Conservation (phyloP, 768 basidiomycete species). For the Imleria badia region DNA sequence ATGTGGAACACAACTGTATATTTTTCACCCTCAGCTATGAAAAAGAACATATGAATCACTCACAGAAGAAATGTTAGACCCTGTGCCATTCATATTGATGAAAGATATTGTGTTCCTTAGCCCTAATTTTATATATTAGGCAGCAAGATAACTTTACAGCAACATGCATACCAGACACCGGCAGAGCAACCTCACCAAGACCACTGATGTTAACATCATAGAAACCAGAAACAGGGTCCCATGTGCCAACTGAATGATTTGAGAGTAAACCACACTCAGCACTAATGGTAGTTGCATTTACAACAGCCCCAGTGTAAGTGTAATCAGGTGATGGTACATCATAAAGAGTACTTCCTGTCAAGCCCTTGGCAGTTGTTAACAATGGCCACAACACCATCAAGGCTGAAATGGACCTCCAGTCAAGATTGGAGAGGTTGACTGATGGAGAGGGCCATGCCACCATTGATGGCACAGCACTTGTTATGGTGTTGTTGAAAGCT, state of each 20-base stretch:
- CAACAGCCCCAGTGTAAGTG: conserved; percentile 5
- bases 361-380: conserved; percentile 7
- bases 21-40: too few relatives aligned
- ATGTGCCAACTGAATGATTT: background rate
- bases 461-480: background rate
- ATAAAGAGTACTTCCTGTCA: conserved; percentile 13
- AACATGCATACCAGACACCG: too few relatives aligned
- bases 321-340: conserved; percentile 9
- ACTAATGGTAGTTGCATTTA: conserved; percentile 17
- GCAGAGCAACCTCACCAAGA: background rate
- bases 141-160: too few relatives aligned
- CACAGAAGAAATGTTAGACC: too few relatives aligned
- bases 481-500: conserved; percentile 8
- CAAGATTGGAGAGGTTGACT: background rate
- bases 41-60: too few relatives aligned
- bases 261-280: conserved; percentile 16
- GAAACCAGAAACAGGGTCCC: fast-evolving
- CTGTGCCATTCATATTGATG: too few relatives aligned
- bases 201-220: conserved; percentile 7
- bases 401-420: background rate
- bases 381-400: background rate
- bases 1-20: too few relatives aligned
- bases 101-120: too few relatives aligned
- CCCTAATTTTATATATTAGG: too few relatives aligned
- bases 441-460: background rate